phyloP scores from a whole-genome alignment of 768 basidiomycete genomes.

The Hebeloma cylindrosporum region DNA sequence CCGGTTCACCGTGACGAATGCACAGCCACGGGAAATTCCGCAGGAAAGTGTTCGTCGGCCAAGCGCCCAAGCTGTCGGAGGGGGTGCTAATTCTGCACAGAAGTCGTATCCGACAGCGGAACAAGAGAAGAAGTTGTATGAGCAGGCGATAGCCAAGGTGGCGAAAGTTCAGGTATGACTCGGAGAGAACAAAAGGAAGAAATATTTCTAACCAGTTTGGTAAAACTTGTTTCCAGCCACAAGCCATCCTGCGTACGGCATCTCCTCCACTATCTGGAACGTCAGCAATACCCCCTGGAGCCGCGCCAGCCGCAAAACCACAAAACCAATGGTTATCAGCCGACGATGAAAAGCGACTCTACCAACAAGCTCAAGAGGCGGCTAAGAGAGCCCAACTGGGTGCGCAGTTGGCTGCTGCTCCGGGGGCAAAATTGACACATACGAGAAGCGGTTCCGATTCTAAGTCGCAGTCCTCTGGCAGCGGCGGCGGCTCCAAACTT shows the following conservation, averaged over 20 bases:
- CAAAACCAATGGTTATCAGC: constrained; percentile 58
- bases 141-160: constrained; percentile 61
- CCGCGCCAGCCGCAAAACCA: constrained; percentile 14
- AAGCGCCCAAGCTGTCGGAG: constrained; percentile 15
- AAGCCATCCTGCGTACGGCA: constrained; percentile 14
- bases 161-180: constrained; percentile 59
- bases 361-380: constrained; percentile 64
- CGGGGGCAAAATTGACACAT: constrained; percentile 21
- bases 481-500: constrained; percentile 23
- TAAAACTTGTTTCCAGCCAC: constrained; percentile 22
- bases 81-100: constrained; percentile 7
- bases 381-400: constrained; percentile 61
- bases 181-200: no score
- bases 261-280: constrained; percentile 22
- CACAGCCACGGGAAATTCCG: constrained; percentile 30
- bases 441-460: constrained; percentile 20
- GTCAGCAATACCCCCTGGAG: constrained; percentile 18
- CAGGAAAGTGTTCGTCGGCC: constrained; percentile 23
- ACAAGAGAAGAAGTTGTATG: constrained; percentile 71
- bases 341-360: constrained; percentile 76
- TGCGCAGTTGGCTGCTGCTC: constrained; percentile 25
- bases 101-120: constrained; percentile 52
- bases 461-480: constrained; percentile 19
- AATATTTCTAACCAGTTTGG: no score
- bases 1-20: constrained; percentile 45